phyloP scores from a whole-genome alignment of 1,139 yeast species.

The Geotrichum cucujoidarum region DNA sequence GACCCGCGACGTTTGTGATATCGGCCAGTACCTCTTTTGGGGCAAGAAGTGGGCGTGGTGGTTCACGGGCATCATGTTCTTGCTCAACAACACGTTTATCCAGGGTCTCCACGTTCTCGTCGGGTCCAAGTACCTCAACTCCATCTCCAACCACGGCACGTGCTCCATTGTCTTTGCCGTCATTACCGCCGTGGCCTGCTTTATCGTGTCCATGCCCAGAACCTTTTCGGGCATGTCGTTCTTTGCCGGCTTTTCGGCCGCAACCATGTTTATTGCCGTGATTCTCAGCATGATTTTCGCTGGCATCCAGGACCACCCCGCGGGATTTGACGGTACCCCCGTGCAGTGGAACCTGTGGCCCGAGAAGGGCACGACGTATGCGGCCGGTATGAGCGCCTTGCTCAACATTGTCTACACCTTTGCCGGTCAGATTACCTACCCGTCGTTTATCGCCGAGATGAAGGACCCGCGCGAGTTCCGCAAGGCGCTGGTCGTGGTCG shows the following conservation, averaged over 20 bases:
- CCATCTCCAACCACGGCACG: slow-evolving; percentile 46
- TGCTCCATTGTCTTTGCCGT: slow-evolving; percentile 52
- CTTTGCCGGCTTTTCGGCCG: slow-evolving; percentile 50
- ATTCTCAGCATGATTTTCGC: slow-evolving; percentile 50
- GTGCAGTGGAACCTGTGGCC: slow-evolving; percentile 49
- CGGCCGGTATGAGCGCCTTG: slow-evolving; percentile 52
- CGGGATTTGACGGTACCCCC: slow-evolving; percentile 40
- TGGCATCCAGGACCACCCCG: slow-evolving; percentile 50
- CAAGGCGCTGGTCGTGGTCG: slow-evolving; percentile 51
- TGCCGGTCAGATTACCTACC: slow-evolving; percentile 60
- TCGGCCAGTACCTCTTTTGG: slow-evolving; percentile 55
- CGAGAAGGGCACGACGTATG: slow-evolving; percentile 47
- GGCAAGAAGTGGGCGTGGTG: slow-evolving; percentile 52
- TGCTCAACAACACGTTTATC: slow-evolving; percentile 52
- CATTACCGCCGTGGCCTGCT: slow-evolving; percentile 47
- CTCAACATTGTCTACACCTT: slow-evolving; percentile 58
- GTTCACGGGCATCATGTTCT: slow-evolving; percentile 51
- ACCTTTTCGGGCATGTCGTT: slow-evolving; percentile 50
- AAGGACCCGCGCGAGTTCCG: slow-evolving; percentile 52
- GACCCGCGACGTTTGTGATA: slow-evolving; percentile 51
- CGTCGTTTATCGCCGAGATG: slow-evolving; percentile 60
- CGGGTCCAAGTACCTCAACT: slow-evolving; percentile 55
- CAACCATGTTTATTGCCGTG: slow-evolving; percentile 54
- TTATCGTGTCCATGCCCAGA: slow-evolving; percentile 50
- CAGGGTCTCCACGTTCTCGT: slow-evolving; percentile 56